A percentile compares a stretch with the other conserved stretches of the same genome.
These are phyloP conservation scores for Cicer chorassanicum DNA, from an alignment of 306 rosid species.

Conservation along the genomic window DNA sequence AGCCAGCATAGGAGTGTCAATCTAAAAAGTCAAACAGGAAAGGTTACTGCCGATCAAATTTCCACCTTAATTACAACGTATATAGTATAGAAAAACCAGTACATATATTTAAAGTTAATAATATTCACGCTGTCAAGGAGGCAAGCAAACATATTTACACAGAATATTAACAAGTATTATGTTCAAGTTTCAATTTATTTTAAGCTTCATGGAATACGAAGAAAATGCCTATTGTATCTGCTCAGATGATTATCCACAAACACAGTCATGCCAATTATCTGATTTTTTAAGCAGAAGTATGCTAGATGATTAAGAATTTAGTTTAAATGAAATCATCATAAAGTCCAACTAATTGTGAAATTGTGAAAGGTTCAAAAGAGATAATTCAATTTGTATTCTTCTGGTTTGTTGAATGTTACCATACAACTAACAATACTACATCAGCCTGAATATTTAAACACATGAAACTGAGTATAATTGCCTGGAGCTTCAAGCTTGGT, in stretches of 20 bases:
- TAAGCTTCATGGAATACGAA: constrained; percentile 16
- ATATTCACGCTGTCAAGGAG: constrained; percentile 13
- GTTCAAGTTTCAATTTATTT: constrained; percentile 23
- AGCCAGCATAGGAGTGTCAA: constrained; percentile 91
- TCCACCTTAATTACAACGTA: constrained; percentile 22
- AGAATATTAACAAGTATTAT: background rate
- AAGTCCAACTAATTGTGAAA: background rate
- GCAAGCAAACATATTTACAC: constrained; percentile 5
- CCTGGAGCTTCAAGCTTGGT: constrained; percentile 13
- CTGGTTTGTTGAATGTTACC: constrained; percentile 4
- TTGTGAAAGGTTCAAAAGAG: constrained; percentile 28
- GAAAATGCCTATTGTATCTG: constrained; percentile 16
- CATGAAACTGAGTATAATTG: background rate
- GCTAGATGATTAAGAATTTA: background rate
- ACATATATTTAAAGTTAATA: constrained; percentile 8
- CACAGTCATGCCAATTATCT: constrained; percentile 13
- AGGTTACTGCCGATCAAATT: constrained; percentile 37
- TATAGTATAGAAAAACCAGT: background rate
- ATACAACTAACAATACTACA: constrained; percentile 8
- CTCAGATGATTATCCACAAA: constrained; percentile 31
- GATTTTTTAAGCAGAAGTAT: constrained; percentile 4
- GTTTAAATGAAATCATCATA: constrained; percentile 12
- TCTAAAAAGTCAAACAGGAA: constrained; percentile 63
- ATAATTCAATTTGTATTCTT: constrained; percentile 10
- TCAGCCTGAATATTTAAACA: constrained; percentile 33